phyloP scores from a whole-genome alignment of 2,329 filamentous ascomycete species.

The Fusarium sp. region DNA sequence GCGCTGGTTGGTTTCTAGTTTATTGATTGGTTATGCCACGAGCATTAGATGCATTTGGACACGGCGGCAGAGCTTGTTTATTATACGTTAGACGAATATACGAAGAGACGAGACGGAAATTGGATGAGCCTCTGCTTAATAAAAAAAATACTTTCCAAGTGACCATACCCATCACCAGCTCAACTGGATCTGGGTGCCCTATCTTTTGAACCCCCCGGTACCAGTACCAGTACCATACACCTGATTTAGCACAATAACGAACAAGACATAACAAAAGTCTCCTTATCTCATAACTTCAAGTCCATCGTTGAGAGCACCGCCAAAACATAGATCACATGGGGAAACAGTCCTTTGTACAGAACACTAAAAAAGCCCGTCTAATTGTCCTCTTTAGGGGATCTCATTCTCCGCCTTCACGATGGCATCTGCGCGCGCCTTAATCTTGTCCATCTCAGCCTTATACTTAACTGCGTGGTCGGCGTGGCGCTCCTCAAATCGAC shows the following conservation, averaged over 20 bases:
- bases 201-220: conserved; percentile 12
- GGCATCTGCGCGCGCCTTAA: conserved; percentile 52
- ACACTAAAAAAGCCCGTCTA: conserved; percentile 7
- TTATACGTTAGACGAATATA: conserved; percentile 6
- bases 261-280: conserved; percentile 30
- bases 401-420: conserved; percentile 44
- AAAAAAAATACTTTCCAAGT: neutral
- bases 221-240: conserved; percentile 24
- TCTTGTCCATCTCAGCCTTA: conserved; percentile 42
- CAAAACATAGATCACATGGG: conserved; percentile 3
- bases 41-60: conserved; percentile 1
- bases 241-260: conserved; percentile 21
- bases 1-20: conserved; percentile 29
- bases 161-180: conserved; percentile 11
- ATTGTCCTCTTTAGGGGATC: conserved; percentile 33
- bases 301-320: conserved; percentile 17
- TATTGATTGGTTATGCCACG: conserved; percentile 1
- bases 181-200: conserved; percentile 6
- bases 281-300: conserved; percentile 12
- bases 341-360: conserved; percentile 3
- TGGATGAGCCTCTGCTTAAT: conserved; percentile 1
- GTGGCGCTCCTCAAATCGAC: conserved; percentile 56
- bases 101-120: neutral
- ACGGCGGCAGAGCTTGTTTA: neutral
- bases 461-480: conserved; percentile 31